phyloP scores from a whole-genome alignment of 305 asterid species.

The Solanum aculeatissimum region DNA sequence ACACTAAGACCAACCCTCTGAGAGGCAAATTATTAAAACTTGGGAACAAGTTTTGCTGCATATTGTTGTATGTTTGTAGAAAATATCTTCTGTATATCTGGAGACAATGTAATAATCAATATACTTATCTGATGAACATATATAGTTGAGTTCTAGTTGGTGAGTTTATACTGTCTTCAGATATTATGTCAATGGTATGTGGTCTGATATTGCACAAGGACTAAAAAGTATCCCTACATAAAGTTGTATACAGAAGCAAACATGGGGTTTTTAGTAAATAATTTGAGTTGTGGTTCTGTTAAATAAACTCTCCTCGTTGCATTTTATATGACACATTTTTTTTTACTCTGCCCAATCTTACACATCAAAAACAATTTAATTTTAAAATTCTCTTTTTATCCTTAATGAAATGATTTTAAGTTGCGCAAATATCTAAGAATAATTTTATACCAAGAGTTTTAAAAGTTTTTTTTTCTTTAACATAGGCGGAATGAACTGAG shows the following conservation, averaged over 20 bases:
- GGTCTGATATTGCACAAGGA: background rate
- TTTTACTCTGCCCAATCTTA: too few species aligned
- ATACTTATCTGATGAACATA: background rate
- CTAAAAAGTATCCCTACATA: background rate
- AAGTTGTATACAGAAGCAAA: background rate
- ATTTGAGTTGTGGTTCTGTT: background rate
- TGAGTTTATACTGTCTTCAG: background rate
- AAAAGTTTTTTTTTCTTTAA: too few species aligned
- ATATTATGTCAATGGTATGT: background rate
- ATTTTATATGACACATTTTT: too few species aligned
- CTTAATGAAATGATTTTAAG: too few species aligned
- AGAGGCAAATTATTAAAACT: background rate
- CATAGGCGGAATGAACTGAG: too few species aligned
- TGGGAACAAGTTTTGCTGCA: background rate
- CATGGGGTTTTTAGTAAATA: background rate
- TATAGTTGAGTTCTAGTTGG: background rate
- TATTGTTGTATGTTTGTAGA: background rate
- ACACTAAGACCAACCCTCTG: constrained; percentile 12
- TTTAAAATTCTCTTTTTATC: too few species aligned
- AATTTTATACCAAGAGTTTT: too few species aligned
- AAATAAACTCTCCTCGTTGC: too few species aligned
- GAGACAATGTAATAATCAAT: background rate
- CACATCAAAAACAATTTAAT: too few species aligned
- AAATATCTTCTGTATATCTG: background rate
- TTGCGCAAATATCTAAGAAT: too few species aligned